Evolutionary conservation across 2,329 filamentous ascomycete species (phyloP).

Genomic region (Blumeria hordei): DNA sequence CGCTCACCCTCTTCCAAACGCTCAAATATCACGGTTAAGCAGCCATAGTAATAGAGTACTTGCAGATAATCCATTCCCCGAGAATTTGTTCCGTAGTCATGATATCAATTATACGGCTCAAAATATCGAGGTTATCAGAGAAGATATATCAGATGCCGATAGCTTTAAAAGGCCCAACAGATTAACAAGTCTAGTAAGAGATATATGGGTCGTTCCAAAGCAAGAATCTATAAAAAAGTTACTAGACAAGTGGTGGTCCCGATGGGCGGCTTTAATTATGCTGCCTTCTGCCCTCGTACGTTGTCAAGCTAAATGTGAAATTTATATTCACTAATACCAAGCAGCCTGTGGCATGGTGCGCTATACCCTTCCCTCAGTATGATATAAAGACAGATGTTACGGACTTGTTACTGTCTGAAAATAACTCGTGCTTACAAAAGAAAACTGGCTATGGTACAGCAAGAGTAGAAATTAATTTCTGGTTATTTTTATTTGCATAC

Average conservation of each 20-base stretch:
- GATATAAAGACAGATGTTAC: constrained; percentile 22
- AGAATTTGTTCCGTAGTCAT: constrained; percentile 18
- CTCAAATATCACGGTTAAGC: constrained; percentile 13
- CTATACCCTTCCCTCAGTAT: constrained; percentile 40
- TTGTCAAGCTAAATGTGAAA: background rate
- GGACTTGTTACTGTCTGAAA: background rate
- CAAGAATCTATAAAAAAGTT: constrained; percentile 31
- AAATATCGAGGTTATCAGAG: background rate
- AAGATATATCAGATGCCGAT: constrained; percentile 2
- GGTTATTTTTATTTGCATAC: constrained; percentile 47
- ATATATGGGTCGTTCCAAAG: constrained; percentile 36
- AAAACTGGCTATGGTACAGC: constrained; percentile 37
- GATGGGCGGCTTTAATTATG: constrained; percentile 34
- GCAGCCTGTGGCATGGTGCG: constrained; percentile 38
- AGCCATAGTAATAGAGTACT: constrained; percentile 8
- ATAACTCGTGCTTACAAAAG: constrained; percentile 15
- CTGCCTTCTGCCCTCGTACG: constrained; percentile 35
- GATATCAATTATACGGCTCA: constrained; percentile 22
- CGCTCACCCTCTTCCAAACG: constrained; percentile 33
- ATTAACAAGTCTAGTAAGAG: constrained; percentile 17
- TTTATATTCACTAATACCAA: background rate
- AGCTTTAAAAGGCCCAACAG: constrained; percentile 11
- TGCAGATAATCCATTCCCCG: constrained; percentile 3
- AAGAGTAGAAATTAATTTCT: constrained; percentile 41
- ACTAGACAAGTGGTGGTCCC: constrained; percentile 37